Evolutionary conservation across 163 green algal species (phyloP), one percentile per base, ranked within the genome.

Genomic region (Chlorella variabilis): DNA sequence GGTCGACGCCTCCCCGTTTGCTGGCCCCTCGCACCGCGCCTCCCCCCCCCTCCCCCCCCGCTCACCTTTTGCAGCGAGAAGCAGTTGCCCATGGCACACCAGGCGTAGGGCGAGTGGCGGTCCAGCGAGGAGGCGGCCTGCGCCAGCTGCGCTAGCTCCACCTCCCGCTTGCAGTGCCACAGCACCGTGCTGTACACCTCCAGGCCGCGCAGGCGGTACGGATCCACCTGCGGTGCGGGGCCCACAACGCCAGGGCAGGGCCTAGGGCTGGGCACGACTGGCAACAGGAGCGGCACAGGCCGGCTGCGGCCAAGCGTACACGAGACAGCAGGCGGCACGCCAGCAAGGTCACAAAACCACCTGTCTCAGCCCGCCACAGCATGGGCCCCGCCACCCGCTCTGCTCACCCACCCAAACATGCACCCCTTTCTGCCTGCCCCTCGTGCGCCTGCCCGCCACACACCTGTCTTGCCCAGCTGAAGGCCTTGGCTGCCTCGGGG

Each of bases 121-220:
- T 99, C 96, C 31, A 95, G 80, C 2, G 89, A 88, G 25, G 96
- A 56, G 4, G 88, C 88, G 36, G 95, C 89, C 85, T 97, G 62
- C n/a, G 96, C 96, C 68, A 99, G 93, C 81, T 94, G 87, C 15
- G 86, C 90, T 59, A 98, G 88, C 81, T 98, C 92, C 67, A 94
- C 71, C 73, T 98, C 94, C 33, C 87, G 87, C 85, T 94, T 94
- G 74, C 98, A 89, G 88, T 99, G 96, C 97, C 96, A 99, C 78
- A 99, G 89, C 84, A 98, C 94, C 0, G 95, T 98, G 85, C 82
- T 94, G 90, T 97, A 98, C 65, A 95, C 66, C 83, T 98, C 96
- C 82, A 99, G 87, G 54, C 91, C 95, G 85, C 92, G 79, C 2
- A 93, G 75, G 42, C 86, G 82, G 62, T 77, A 75, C 4, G 89